A percentile compares a stretch with the other conserved stretches of the same genome.
phyloP scores from a whole-genome alignment of 129 eudicot genomes.

The Arctium lappa region DNA sequence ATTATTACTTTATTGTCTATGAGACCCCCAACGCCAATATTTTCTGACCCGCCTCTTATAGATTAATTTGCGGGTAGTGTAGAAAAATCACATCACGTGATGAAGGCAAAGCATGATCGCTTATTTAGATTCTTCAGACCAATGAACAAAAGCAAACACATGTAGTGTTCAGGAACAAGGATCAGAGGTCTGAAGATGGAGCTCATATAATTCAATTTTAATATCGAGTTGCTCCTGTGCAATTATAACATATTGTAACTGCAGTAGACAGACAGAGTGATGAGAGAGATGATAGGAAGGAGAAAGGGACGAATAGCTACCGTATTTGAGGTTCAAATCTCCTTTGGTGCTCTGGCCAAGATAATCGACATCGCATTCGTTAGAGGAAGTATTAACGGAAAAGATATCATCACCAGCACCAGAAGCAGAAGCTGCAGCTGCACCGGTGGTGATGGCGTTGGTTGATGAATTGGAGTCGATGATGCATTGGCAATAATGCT shows the following conservation, averaged over 20 bases:
- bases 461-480: slow-evolving; percentile 24
- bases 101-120: no score
- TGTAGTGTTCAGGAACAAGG: not conserved
- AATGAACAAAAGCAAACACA: not conserved
- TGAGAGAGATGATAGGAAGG: not conserved
- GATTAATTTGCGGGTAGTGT: not conserved
- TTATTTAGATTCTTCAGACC: not conserved
- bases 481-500: slow-evolving; percentile 32
- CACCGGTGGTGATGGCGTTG: slow-evolving; percentile 15
- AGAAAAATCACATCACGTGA: no score
- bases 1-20: no score
- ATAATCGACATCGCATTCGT: slow-evolving; percentile 57
- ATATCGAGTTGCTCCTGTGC: not conserved
- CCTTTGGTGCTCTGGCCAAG: slow-evolving; percentile 97
- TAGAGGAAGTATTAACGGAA: slow-evolving; percentile 42
- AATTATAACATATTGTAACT: not conserved
- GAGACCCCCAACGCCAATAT: no score
- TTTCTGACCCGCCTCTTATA: no score
- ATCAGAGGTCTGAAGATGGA: not conserved
- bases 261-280: not conserved
- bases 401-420: slow-evolving; percentile 41
- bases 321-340: slow-evolving; percentile 57
- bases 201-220: not conserved
- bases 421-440: not conserved
- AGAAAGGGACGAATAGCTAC: not conserved